Percentiles rank a stretch among this genome's conserved stretches.
Conservation (phyloP, 2,329 filamentous ascomycete genomes). For the Xylaria sp. region DNA sequence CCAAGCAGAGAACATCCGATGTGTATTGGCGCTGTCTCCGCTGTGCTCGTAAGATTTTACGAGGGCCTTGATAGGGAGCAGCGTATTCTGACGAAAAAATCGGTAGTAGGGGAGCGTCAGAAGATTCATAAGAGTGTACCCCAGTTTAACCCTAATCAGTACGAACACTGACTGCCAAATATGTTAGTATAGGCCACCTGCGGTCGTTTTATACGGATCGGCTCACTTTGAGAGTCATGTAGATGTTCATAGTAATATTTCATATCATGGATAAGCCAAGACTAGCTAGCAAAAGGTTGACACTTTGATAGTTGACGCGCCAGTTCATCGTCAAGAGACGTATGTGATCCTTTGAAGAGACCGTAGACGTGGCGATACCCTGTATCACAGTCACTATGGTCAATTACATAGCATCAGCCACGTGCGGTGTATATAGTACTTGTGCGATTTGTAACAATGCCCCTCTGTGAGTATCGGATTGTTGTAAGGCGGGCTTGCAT, state of each 20-base stretch:
- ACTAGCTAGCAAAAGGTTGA: not conserved
- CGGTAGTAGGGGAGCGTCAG: conserved; percentile 38
- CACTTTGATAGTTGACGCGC: not conserved
- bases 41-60: conserved; percentile 21
- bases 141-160: not conserved
- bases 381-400: too few species aligned
- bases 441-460: not conserved
- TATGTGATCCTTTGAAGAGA: too few species aligned
- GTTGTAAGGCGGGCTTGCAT: not conserved
- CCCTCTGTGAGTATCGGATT: not conserved
- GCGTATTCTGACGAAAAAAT: conserved; percentile 37
- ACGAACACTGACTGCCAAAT: not conserved
- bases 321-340: not conserved
- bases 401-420: not conserved
- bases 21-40: conserved; percentile 23
- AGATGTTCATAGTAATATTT: not conserved
- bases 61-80: conserved; percentile 33
- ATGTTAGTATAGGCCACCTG: not conserved
- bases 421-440: not conserved
- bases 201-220: not conserved
- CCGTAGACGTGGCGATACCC: not conserved
- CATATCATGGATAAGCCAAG: not conserved
- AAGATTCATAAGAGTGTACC: conserved; percentile 15
- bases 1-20: conserved; percentile 31
- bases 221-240: not conserved